These are phyloP conservation scores for Xylaria nigripes DNA, from an alignment of 495 filamentous ascomycete genomes.

Conservation along the genomic window DNA sequence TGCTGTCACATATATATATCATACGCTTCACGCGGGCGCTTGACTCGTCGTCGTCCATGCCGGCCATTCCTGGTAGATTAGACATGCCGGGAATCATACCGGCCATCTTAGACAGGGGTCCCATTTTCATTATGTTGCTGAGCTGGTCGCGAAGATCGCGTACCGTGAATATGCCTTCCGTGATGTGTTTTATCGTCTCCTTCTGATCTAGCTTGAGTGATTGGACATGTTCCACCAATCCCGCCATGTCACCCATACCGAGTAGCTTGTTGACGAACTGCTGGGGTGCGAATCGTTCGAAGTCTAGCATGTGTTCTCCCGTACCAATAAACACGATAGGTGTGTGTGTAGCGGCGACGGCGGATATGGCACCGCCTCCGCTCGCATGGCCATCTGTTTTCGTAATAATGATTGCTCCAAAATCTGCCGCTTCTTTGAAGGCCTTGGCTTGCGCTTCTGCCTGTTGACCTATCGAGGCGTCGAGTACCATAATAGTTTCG, in stretches of 20 bases:
- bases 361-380: slow-evolving; percentile 96
- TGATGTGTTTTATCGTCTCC: slow-evolving; percentile 97
- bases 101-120: slow-evolving; percentile 91
- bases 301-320: slow-evolving; percentile 91
- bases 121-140: slow-evolving; percentile 99
- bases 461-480: slow-evolving; percentile 91
- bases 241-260: slow-evolving; percentile 95
- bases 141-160: slow-evolving; percentile 93
- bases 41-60: slow-evolving; percentile 76
- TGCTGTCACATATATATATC: slow-evolving; percentile 97
- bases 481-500: slow-evolving; percentile 97
- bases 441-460: slow-evolving; percentile 91
- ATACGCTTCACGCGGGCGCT: slow-evolving; percentile 88
- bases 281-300: slow-evolving; percentile 86
- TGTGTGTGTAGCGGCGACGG: slow-evolving; percentile 91
- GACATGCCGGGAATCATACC: slow-evolving; percentile 96
- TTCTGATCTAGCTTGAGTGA: slow-evolving; percentile 95
- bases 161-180: slow-evolving; percentile 90
- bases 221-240: slow-evolving; percentile 94
- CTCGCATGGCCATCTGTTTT: slow-evolving; percentile 95
- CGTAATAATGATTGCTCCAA: slow-evolving; percentile 97
- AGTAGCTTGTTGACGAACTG: slow-evolving; percentile 86
- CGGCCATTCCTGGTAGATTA: slow-evolving; percentile 67
- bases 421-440: slow-evolving; percentile 96
- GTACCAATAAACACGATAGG: slow-evolving; percentile 98